These are phyloP conservation scores for Ramalina intermedia DNA, from an alignment of 495 filamentous ascomycete genomes.

Conservation along the genomic window DNA sequence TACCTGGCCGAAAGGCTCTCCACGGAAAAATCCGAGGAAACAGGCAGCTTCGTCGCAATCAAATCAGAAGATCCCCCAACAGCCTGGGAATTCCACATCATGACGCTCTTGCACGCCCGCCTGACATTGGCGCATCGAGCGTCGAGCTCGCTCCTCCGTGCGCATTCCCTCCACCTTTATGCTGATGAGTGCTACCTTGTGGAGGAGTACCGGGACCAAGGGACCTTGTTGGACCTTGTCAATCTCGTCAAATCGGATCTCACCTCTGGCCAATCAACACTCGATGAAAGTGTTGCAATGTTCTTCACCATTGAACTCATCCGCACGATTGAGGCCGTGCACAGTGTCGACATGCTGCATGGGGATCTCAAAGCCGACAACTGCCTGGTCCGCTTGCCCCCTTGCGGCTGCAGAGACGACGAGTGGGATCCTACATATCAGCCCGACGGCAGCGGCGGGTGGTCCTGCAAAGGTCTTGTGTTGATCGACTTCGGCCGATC, in stretches of 20 bases:
- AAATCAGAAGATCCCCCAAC: conserved; percentile 86
- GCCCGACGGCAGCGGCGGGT: conserved; percentile 58
- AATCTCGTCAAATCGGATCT: conserved; percentile 65
- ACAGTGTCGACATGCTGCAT: conserved; percentile 66
- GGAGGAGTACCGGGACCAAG: conserved; percentile 76
- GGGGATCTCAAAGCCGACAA: conserved; percentile 95
- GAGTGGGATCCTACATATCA: conserved; percentile 42
- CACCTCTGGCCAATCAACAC: conserved; percentile 33
- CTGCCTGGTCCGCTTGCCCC: conserved; percentile 64
- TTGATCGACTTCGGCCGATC: conserved; percentile 92
- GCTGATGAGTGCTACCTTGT: conserved; percentile 73
- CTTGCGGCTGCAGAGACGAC: conserved; percentile 18
- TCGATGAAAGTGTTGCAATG: conserved; percentile 84
- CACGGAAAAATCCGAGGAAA: conserved; percentile 33
- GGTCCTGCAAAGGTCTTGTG: conserved; percentile 62
- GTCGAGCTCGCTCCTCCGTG: conserved; percentile 58
- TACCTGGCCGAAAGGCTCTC: conserved; percentile 48
- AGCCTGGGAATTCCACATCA: conserved; percentile 95
- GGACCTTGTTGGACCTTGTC: conserved; percentile 82
- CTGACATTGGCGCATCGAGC: conserved; percentile 52
- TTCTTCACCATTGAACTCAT: conserved; percentile 89
- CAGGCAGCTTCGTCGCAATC: conserved; percentile 55
- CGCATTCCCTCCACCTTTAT: conserved; percentile 80
- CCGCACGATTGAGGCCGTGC: conserved; percentile 76
- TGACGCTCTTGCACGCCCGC: conserved; percentile 62